A percentile compares a stretch with the other conserved stretches of the same genome.
Evolutionary conservation across 441 rosid species (phyloP).

Genomic region (Croton setiger): DNA sequence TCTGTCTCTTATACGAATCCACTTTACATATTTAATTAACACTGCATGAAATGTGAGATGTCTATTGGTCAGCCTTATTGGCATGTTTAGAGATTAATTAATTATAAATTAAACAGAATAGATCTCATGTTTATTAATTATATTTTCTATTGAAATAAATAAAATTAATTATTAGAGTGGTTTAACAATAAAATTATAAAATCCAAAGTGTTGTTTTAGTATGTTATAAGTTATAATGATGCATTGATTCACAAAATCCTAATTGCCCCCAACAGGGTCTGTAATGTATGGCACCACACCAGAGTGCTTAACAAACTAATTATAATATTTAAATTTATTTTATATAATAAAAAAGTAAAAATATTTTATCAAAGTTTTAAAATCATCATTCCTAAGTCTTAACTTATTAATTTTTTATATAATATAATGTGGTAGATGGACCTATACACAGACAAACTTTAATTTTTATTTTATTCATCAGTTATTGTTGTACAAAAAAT

Average conservation of each 20-base stretch:
- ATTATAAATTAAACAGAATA: too few relatives aligned
- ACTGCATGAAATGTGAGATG: too few relatives aligned
- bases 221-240: constrained; percentile 17
- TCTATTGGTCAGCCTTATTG: too few relatives aligned
- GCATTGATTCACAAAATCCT: constrained; percentile 11
- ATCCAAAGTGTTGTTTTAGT: constrained; percentile 7
- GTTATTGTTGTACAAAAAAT: background rate
- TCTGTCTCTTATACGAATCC: background rate
- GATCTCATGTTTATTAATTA: too few relatives aligned
- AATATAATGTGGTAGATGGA: background rate
- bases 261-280: background rate
- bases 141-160: too few relatives aligned
- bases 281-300: background rate
- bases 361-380: background rate
- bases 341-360: too few relatives aligned
- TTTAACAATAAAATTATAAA: constrained; percentile 10
- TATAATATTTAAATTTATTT: background rate
- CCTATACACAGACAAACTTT: background rate
- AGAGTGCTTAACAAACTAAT: background rate
- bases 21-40: background rate
- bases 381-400: background rate
- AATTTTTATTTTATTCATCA: background rate
- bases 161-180: background rate
- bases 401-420: background rate
- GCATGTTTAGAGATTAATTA: too few relatives aligned